Evolutionary conservation across 805 yeast genomes (phyloP).

Genomic region (Saccharomycopsis babjevae): DNA sequence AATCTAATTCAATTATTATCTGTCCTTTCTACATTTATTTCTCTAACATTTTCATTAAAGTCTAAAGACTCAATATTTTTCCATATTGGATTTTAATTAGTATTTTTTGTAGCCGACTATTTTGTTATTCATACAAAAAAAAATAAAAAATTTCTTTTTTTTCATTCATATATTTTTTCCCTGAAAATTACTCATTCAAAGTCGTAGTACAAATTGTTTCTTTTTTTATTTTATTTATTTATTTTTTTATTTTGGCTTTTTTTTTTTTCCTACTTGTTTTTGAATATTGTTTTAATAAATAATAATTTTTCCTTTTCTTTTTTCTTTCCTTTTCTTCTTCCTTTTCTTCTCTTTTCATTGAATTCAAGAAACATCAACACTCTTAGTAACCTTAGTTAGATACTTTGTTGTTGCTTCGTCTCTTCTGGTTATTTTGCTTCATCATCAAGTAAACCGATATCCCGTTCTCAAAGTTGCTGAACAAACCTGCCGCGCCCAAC

Average conservation of each 20-base stretch:
- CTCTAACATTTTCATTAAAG: neutral
- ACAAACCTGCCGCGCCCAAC: too few relatives aligned
- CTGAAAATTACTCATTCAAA: neutral
- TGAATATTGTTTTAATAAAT: neutral
- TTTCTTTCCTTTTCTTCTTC: neutral
- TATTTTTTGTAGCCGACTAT: neutral
- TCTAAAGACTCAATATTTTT: neutral
- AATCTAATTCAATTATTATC: neutral
- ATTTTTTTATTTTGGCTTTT: neutral
- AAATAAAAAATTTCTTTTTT: neutral
- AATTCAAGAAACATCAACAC: neutral
- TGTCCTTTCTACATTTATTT: neutral
- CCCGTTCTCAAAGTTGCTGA: too few relatives aligned
- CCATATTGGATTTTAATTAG: neutral
- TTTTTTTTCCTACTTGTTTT: neutral
- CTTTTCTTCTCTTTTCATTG: neutral
- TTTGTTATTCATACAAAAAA: neutral
- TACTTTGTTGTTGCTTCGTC: neutral
- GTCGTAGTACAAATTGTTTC: slow-evolving; percentile 1
- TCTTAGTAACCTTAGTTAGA: neutral
- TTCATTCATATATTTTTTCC: neutral
- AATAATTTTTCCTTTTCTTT: neutral
- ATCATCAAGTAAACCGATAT: neutral
- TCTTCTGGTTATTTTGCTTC: neutral
- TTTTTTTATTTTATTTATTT: neutral